These are phyloP conservation scores for Rubia tinctorum DNA, from an alignment of 305 asterid genomes.

Conservation along the genomic window DNA sequence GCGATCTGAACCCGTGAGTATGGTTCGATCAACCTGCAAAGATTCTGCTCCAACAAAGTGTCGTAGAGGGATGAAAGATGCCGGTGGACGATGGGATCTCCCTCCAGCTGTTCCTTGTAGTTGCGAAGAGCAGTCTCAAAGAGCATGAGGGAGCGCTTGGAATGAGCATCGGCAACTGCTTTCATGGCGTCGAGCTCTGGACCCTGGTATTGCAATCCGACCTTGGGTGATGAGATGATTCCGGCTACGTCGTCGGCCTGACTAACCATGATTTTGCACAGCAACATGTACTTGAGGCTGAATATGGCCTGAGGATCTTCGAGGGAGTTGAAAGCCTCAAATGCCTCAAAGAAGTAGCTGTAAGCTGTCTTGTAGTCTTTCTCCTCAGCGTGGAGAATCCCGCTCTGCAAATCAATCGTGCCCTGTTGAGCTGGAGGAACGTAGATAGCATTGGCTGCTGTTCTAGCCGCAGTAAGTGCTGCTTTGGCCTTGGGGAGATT, in stretches of 20 bases:
- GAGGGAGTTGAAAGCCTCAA: slow-evolving; percentile 43
- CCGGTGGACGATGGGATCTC: slow-evolving; percentile 40
- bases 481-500: slow-evolving; percentile 49
- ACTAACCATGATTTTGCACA: slow-evolving; percentile 45
- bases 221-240: slow-evolving; percentile 37
- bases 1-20: slow-evolving; percentile 38
- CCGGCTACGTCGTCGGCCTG: slow-evolving; percentile 43
- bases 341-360: slow-evolving; percentile 40
- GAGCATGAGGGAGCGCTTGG: slow-evolving; percentile 38
- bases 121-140: slow-evolving; percentile 37
- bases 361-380: slow-evolving; percentile 41
- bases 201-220: slow-evolving; percentile 40
- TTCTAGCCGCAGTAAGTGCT: slow-evolving; percentile 43
- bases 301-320: slow-evolving; percentile 39
- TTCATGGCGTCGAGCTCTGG: slow-evolving; percentile 49
- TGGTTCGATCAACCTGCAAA: slow-evolving; percentile 47
- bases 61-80: slow-evolving; percentile 43
- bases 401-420: slow-evolving; percentile 42
- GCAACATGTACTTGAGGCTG: slow-evolving; percentile 44
- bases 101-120: slow-evolving; percentile 36
- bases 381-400: slow-evolving; percentile 44
- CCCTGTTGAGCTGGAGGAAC: slow-evolving; percentile 50
- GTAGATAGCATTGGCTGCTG: slow-evolving; percentile 42
- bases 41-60: slow-evolving; percentile 43
- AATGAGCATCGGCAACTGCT: slow-evolving; percentile 43